phyloP scores from a whole-genome alignment of 1,139 yeast species.

The Taphrina pruni region DNA sequence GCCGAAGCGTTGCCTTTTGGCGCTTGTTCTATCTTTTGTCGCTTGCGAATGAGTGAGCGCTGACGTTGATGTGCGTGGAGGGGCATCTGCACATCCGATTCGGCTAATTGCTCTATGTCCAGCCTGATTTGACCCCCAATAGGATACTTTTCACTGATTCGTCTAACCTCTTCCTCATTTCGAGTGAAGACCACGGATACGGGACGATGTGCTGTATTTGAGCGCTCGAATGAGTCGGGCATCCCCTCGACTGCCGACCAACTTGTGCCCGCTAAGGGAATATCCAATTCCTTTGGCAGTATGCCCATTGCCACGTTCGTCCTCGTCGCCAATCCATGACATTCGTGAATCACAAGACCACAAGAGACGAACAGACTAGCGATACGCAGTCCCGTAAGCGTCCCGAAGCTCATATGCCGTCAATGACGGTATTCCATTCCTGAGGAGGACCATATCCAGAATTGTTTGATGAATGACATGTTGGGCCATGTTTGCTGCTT shows the following conservation, averaged over 20 bases:
- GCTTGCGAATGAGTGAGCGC: not conserved
- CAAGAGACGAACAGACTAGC: not conserved
- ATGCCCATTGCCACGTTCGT: not conserved
- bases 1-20: not conserved
- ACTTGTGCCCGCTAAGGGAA: no score
- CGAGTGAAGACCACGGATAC: no score
- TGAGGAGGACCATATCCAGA: no score
- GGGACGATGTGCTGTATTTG: no score
- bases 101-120: not conserved
- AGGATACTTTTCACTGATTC: conserved; percentile 6
- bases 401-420: not conserved
- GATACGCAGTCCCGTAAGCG: not conserved
- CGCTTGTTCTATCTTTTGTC: not conserved
- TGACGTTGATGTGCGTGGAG: not conserved
- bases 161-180: not conserved
- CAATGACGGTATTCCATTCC: no score
- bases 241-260: no score
- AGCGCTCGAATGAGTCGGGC: no score
- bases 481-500: no score
- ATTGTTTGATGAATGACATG: no score
- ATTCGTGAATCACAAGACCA: not conserved
- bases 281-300: no score
- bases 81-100: not conserved
- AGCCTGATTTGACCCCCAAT: not conserved
- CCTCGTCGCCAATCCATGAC: not conserved